Percentiles rank a stretch among this genome's conserved stretches.
phyloP scores from a whole-genome alignment of 192 early-diverging fungal species.

The Thamnidium elegans region DNA sequence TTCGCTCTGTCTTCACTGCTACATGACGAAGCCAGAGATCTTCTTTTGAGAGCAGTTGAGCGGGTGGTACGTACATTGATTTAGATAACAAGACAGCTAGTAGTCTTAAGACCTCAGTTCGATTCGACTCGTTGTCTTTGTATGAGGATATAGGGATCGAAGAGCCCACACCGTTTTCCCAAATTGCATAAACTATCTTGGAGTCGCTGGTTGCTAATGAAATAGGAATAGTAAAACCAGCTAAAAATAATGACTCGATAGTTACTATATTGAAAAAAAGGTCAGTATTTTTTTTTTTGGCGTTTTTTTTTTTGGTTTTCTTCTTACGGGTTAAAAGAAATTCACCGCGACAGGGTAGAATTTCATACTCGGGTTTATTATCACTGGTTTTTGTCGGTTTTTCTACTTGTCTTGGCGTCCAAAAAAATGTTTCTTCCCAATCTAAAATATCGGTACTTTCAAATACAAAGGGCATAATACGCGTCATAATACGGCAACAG shows the following conservation, averaged over 20 bases:
- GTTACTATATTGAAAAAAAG: slow-evolving; percentile 15
- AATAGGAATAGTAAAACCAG: slow-evolving; percentile 69
- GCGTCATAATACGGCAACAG: slow-evolving; percentile 78
- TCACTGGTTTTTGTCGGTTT: background rate
- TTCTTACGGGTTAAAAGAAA: slow-evolving; percentile 46
- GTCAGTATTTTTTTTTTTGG: background rate
- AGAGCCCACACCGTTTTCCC: slow-evolving; percentile 77
- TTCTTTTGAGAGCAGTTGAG: slow-evolving; percentile 43
- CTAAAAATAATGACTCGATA: slow-evolving; percentile 56
- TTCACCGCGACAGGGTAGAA: slow-evolving; percentile 43
- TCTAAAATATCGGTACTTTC: slow-evolving; percentile 50
- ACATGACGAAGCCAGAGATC: slow-evolving; percentile 61
- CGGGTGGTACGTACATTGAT: slow-evolving; percentile 72
- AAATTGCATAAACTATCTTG: slow-evolving; percentile 64
- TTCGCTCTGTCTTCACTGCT: slow-evolving; percentile 57
- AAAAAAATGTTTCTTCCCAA: slow-evolving; percentile 66
- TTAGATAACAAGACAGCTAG: slow-evolving; percentile 75
- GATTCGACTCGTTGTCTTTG: slow-evolving; percentile 67
- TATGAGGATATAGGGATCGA: slow-evolving; percentile 63
- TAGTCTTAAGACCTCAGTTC: slow-evolving; percentile 77
- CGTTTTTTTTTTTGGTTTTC: background rate
- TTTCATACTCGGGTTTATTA: slow-evolving; percentile 22
- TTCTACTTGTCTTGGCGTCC: slow-evolving; percentile 40
- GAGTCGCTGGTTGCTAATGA: slow-evolving; percentile 33
- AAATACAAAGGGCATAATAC: slow-evolving; percentile 82